Conservation (phyloP, 2,329 filamentous ascomycete genomes). For the Paracorniculantispora psalliotae region DNA sequence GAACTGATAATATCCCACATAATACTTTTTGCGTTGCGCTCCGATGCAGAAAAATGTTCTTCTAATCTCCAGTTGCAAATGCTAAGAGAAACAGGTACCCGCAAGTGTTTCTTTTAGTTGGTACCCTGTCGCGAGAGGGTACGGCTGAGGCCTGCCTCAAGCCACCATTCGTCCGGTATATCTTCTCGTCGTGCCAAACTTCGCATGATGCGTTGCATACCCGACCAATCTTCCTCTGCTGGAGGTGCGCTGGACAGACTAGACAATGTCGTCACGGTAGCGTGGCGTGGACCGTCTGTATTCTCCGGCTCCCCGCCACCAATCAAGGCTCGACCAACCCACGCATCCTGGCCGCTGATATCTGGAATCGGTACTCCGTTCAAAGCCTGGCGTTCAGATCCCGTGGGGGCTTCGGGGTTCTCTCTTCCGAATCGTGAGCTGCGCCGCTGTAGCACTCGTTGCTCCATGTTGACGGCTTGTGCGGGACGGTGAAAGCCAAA, state of each 20-base stretch:
- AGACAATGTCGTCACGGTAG: slow-evolving; percentile 20
- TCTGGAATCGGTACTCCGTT: background rate
- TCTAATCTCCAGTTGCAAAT: background rate
- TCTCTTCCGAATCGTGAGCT: background rate
- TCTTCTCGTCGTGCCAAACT: slow-evolving; percentile 66
- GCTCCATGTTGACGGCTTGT: background rate
- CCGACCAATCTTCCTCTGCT: slow-evolving; percentile 41
- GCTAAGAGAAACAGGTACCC: background rate
- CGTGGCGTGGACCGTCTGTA: slow-evolving; percentile 16
- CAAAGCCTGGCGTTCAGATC: slow-evolving; percentile 4
- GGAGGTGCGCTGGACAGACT: slow-evolving; percentile 17
- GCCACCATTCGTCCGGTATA: slow-evolving; percentile 81
- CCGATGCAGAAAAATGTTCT: background rate
- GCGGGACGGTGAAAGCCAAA: background rate
- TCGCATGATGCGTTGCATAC: slow-evolving; percentile 69
- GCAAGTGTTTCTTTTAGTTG: background rate
- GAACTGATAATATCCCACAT: background rate
- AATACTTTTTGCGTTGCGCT: background rate
- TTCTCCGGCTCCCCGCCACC: slow-evolving; percentile 25
- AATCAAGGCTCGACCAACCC: slow-evolving; percentile 23
- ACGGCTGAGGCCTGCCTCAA: slow-evolving; percentile 60
- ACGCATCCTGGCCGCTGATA: slow-evolving; percentile 15
- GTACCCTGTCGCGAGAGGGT: slow-evolving; percentile 37
- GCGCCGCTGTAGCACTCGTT: background rate
- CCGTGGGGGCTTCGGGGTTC: background rate